phyloP scores from a whole-genome alignment of 495 filamentous ascomycete genomes.

The Penicillium cataractarum region DNA sequence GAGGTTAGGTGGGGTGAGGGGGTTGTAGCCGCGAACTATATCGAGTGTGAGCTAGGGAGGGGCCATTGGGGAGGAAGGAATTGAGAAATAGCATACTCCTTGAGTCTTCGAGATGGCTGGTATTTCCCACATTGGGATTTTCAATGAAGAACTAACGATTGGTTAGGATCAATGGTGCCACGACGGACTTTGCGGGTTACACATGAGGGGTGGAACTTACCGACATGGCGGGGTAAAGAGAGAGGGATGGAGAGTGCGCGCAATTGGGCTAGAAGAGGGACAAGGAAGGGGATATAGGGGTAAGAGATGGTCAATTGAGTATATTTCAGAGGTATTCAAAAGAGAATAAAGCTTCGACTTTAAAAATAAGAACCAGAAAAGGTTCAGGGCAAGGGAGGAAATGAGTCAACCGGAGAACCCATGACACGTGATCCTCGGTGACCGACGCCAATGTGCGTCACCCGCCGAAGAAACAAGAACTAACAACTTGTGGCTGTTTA shows the following conservation, averaged over 20 bases:
- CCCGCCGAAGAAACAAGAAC: neutral
- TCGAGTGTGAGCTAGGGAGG: conserved; percentile 11
- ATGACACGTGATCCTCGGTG: conserved; percentile 29
- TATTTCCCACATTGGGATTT: conserved; percentile 88
- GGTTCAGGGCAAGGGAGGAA: conserved; percentile 2
- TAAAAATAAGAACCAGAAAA: conserved; percentile 16
- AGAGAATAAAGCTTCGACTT: conserved; percentile 5
- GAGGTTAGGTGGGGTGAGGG: conserved; percentile 88
- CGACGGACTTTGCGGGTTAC: neutral
- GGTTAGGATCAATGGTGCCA: conserved; percentile 14
- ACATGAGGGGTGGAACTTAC: conserved; percentile 41
- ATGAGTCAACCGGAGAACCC: conserved; percentile 29
- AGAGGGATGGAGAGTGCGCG: conserved; percentile 11
- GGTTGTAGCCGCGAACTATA: conserved; percentile 87
- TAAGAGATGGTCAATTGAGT: conserved; percentile 6
- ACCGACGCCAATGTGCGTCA: conserved; percentile 27
- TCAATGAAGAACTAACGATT: conserved; percentile 75
- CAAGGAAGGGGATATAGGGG: neutral
- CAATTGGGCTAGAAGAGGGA: neutral
- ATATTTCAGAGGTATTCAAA: conserved; percentile 5
- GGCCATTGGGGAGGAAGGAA: neutral
- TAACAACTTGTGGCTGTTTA: conserved; percentile 6
- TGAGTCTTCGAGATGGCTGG: conserved; percentile 81
- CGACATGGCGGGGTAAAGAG: conserved; percentile 40
- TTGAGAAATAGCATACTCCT: conserved; percentile 63